phyloP scores from a whole-genome alignment of 768 basidiomycete species.

The Auriscalpium microsporum region DNA sequence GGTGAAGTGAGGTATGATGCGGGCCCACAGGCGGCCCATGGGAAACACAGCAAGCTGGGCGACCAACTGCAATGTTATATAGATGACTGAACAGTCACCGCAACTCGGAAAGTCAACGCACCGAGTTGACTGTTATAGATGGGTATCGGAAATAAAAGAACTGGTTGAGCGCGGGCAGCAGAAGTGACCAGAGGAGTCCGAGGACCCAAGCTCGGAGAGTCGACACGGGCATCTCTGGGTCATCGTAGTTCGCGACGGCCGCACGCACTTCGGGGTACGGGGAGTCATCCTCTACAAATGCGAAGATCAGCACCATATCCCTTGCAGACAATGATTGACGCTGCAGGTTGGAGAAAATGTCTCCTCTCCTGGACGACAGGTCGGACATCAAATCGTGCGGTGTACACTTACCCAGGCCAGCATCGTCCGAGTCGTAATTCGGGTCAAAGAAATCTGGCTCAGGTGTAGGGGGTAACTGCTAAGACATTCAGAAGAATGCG shows the following conservation, averaged over 20 bases:
- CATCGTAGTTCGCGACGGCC: conserved; percentile 59
- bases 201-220: conserved; percentile 37
- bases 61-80: conserved; percentile 36
- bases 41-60: conserved; percentile 66
- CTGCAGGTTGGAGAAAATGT: neutral
- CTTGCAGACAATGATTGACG: neutral
- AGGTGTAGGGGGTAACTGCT: neutral
- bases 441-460: conserved; percentile 1
- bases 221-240: conserved; percentile 47
- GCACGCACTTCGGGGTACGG: conserved; percentile 30
- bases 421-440: neutral
- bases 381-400: too few species aligned
- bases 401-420: neutral
- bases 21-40: conserved; percentile 47
- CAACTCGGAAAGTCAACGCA: conserved; percentile 5
- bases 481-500: too few species aligned
- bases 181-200: conserved; percentile 43
- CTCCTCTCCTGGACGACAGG: too few species aligned
- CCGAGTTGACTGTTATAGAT: neutral
- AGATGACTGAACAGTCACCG: conserved; percentile 3
- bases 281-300: conserved; percentile 18
- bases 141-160: conserved; percentile 40
- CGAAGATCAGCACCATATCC: neutral
- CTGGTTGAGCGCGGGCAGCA: conserved; percentile 56
- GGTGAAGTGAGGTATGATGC: conserved; percentile 40